A percentile compares a stretch with the other conserved stretches of the same genome.
These are phyloP conservation scores for Quercus suber DNA, from an alignment of 306 rosid genomes.

Conservation along the genomic window DNA sequence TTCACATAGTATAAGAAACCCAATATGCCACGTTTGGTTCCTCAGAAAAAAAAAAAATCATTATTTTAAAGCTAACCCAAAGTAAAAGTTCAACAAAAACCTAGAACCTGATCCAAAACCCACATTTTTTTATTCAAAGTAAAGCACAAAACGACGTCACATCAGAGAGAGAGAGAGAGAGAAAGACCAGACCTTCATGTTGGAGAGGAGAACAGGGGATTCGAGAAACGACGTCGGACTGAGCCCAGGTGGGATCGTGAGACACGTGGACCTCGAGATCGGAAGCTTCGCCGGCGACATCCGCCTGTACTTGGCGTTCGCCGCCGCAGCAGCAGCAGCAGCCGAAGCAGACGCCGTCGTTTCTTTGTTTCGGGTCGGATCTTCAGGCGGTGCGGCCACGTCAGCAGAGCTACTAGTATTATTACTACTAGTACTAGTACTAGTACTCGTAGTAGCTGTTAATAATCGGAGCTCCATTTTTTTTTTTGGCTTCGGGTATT, in stretches of 20 bases:
- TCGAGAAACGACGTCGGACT: conserved; percentile 90
- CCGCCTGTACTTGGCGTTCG: conserved; percentile 71
- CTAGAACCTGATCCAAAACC: conserved; percentile 22
- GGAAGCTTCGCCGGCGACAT: conserved; percentile 96
- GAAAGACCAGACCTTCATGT: conserved; percentile 62
- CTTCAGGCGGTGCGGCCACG: not conserved
- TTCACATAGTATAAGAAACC: no score
- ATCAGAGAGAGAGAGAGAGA: not conserved
- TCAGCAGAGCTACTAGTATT: not conserved
- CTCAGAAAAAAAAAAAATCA: no score
- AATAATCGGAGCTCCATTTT: not conserved
- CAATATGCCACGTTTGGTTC: no score
- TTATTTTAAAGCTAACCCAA: no score
- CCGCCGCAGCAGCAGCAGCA: not conserved
- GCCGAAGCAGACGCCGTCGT: not conserved
- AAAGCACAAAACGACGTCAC: not conserved
- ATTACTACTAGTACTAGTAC: no score
- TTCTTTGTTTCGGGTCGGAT: no score
- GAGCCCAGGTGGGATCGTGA: conserved; percentile 77
- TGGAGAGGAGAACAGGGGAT: conserved; percentile 83
- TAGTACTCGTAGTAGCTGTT: no score
- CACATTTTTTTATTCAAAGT: conserved; percentile 12
- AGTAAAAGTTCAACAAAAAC: no score
- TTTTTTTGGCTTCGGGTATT: no score
- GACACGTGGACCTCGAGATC: conserved; percentile 86